phyloP scores from a whole-genome alignment of 2,329 filamentous ascomycete species.

The Dactylonectria macrodidyma region DNA sequence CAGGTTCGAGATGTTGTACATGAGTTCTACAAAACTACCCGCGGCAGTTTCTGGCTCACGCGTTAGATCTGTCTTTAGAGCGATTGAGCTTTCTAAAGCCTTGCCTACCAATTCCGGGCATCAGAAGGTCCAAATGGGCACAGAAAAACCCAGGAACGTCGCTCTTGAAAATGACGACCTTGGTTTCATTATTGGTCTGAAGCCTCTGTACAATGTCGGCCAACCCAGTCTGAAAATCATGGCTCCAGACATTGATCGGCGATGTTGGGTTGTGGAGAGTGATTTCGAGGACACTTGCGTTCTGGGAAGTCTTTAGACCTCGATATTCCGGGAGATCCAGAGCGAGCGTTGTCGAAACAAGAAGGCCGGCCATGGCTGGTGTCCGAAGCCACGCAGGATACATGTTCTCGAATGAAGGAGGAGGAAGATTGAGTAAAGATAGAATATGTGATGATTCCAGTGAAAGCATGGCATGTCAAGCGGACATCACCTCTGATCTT shows the following conservation, averaged over 20 bases:
- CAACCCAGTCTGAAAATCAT: not conserved
- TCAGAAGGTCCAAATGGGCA: constrained; percentile 2
- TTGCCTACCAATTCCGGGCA: not conserved
- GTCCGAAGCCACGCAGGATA: too few relatives aligned
- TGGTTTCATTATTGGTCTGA: constrained; percentile 9
- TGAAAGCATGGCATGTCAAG: too few relatives aligned
- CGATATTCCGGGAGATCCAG: too few relatives aligned
- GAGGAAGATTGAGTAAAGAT: too few relatives aligned
- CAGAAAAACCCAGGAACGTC: constrained; percentile 4
- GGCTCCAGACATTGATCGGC: constrained; percentile 2
- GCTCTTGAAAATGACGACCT: constrained; percentile 19
- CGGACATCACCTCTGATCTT: too few relatives aligned
- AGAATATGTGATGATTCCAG: too few relatives aligned
- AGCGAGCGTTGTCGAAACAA: too few relatives aligned
- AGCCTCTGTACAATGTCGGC: constrained; percentile 2
- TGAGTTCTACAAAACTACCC: not conserved
- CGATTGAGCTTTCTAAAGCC: not conserved
- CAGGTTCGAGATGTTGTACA: constrained; percentile 14
- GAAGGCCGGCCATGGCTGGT: too few relatives aligned
- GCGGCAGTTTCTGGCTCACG: not conserved
- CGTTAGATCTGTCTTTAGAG: not conserved
- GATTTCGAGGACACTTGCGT: not conserved
- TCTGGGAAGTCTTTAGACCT: constrained; percentile 1
- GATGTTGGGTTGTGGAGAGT: constrained; percentile 2
- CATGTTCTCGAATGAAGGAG: too few relatives aligned